phyloP scores from a whole-genome alignment of 1,284 basidiomycete species.

The Sporisorium iseilematis-ciliati region DNA sequence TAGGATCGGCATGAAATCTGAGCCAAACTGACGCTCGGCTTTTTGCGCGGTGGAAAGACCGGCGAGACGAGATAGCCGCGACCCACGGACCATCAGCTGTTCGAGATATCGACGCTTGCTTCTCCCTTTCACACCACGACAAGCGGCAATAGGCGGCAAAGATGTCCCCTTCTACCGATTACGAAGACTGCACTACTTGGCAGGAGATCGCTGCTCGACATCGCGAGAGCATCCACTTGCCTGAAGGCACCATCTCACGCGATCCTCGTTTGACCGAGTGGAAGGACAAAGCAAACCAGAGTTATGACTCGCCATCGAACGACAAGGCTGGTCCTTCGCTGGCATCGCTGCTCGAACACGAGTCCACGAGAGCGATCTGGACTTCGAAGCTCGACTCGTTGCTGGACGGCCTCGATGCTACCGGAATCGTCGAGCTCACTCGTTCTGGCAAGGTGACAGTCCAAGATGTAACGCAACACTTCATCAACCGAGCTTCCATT shows the following conservation, averaged over 20 bases:
- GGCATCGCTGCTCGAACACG: slow-evolving; percentile 12
- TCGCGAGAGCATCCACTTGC: slow-evolving; percentile 15
- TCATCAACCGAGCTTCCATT: slow-evolving; percentile 32
- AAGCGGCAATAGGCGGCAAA: not conserved
- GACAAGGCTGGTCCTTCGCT: slow-evolving; percentile 31
- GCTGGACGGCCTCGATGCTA: slow-evolving; percentile 32
- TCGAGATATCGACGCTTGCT: no score
- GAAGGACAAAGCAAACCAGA: slow-evolving; percentile 13
- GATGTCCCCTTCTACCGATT: slow-evolving; percentile 1
- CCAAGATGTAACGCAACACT: slow-evolving; percentile 21
- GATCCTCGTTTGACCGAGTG: slow-evolving; percentile 22
- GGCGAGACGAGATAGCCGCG: no score
- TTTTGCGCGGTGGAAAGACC: not conserved
- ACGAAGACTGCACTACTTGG: slow-evolving; percentile 17
- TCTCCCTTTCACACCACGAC: no score
- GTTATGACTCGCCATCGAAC: slow-evolving; percentile 11
- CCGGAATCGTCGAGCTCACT: slow-evolving; percentile 26
- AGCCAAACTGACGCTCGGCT: no score
- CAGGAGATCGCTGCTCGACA: slow-evolving; percentile 32
- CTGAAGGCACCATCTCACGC: slow-evolving; percentile 5
- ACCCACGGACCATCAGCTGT: no score
- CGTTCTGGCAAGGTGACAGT: slow-evolving; percentile 28
- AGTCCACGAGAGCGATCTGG: slow-evolving; percentile 19
- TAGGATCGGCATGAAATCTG: no score
- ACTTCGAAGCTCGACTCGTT: slow-evolving; percentile 14